Base-by-base conservation (phyloP, 139 green algal genomes). In the Diplosphaera chodatii region DNA sequence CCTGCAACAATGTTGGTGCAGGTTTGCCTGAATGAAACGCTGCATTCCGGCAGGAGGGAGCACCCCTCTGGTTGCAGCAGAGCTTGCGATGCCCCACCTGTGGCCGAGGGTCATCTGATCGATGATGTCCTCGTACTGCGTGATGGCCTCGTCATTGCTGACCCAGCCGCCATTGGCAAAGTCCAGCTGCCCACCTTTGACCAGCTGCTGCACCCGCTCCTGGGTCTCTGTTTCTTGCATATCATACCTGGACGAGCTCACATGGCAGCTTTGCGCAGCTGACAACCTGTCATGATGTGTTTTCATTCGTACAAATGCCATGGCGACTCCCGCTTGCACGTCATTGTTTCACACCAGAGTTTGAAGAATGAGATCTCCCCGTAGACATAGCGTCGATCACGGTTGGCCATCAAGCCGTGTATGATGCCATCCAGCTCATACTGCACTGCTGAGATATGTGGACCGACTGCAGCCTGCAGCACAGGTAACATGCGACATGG, bases 281-380 rank as follows among this genome's bases (percentile, higher is more conserved):
- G n/a, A n/a, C n/a, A n/a, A n/a, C n/a, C n/a, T n/a, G n/a, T n/a
- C n/a, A n/a, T n/a, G n/a, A n/a, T n/a, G n/a, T n/a, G n/a, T n/a
- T n/a, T n/a, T n/a, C n/a, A n/a, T n/a, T n/a, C n/a, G n/a, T n/a
- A n/a, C n/a, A n/a, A n/a, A n/a, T n/a, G n/a, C n/a, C n/a, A n/a
- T n/a, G n/a, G n/a, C n/a, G n/a, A n/a, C n/a, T n/a, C 37, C 37
- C 10, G 37, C 8, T 48, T 48, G 37, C 10, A n/a, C 10, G 37
- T 48, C 10, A 10, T 10, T 48, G 37, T 20, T 1, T 23, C 32
- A 88, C 88, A 97, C 92, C 92, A 97, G 0, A 71, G 63, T n/a
- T 62, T 78, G 77, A 97, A 97, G 78, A 97, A 97, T n/a, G 80
- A 74, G 80, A 96, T 89, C 29, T 96, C 91, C 2, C 72, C 87